Percentiles rank a stretch among this genome's conserved stretches.
phyloP scores from a whole-genome alignment of 805 yeast genomes.

The Cyberlindnera euphorbiiphila region DNA sequence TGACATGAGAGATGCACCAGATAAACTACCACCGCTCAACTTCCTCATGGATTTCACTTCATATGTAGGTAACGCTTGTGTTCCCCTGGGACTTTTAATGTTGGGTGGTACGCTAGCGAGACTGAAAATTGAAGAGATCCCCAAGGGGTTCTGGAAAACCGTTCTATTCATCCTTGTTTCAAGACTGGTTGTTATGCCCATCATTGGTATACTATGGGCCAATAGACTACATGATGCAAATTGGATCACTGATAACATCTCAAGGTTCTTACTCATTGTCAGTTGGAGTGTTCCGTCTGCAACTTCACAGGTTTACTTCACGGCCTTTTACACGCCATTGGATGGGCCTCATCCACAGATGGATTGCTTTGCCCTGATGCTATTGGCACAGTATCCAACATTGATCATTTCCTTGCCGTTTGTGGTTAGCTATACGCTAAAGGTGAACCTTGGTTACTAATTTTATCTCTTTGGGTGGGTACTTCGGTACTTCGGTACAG shows the following conservation, averaged over 20 bases:
- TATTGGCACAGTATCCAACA: constrained; percentile 69
- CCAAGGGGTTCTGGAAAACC: constrained; percentile 69
- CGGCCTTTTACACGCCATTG: constrained; percentile 82
- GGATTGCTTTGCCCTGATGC: constrained; percentile 77
- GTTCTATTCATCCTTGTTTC: constrained; percentile 52
- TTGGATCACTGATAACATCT: constrained; percentile 56
- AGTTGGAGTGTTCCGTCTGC: constrained; percentile 84
- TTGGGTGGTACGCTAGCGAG: constrained; percentile 88
- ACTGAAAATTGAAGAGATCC: constrained; percentile 53
- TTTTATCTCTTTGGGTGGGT: not conserved
- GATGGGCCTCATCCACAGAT: constrained; percentile 50
- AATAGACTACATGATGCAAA: constrained; percentile 58
- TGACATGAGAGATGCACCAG: constrained; percentile 75
- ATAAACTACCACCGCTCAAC: constrained; percentile 74
- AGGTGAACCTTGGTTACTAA: constrained; percentile 13
- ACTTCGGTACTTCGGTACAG: no score
- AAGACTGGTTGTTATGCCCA: constrained; percentile 69
- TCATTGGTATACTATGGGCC: constrained; percentile 67
- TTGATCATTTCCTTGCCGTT: constrained; percentile 71
- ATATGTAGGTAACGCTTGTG: constrained; percentile 83
- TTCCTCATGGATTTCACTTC: constrained; percentile 77
- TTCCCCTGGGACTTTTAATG: constrained; percentile 78
- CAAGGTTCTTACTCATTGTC: constrained; percentile 69
- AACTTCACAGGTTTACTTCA: constrained; percentile 81
- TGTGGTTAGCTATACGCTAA: constrained; percentile 32